Evolutionary conservation across 148 eudicot species (phyloP).

Genomic region (Rheum nobile): DNA sequence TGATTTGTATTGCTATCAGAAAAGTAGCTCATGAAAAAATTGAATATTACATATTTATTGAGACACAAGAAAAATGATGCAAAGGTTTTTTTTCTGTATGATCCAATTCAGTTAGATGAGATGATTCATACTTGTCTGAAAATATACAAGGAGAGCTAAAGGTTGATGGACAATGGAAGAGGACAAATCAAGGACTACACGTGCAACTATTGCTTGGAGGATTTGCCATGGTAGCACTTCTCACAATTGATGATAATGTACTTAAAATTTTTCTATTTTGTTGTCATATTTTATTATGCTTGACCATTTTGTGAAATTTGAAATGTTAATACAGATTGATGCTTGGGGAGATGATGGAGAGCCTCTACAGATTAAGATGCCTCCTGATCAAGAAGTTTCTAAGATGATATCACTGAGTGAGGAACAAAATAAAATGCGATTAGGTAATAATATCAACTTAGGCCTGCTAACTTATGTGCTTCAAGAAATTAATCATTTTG

Average conservation of each 20-base stretch:
- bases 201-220: conserved; percentile 66
- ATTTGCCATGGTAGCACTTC: conserved; percentile 46
- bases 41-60: no score
- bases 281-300: background rate
- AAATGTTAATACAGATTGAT: conserved; percentile 38
- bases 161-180: conserved; percentile 82
- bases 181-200: conserved; percentile 74
- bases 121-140: no score
- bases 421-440: conserved; percentile 35
- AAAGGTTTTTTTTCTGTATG: no score
- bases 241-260: background rate
- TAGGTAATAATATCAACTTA: no score
- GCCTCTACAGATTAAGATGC: conserved; percentile 50
- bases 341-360: conserved; percentile 86
- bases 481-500: no score
- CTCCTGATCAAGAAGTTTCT: conserved; percentile 58
- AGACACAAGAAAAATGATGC: background rate
- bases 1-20: background rate
- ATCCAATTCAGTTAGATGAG: no score
- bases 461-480: no score
- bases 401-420: no score
- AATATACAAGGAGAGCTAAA: conserved; percentile 79
- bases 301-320: background rate
- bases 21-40: no score
- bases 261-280: background rate